phyloP scores from a whole-genome alignment of 2,329 filamentous ascomycete genomes.

The Fusarium circinatum region DNA sequence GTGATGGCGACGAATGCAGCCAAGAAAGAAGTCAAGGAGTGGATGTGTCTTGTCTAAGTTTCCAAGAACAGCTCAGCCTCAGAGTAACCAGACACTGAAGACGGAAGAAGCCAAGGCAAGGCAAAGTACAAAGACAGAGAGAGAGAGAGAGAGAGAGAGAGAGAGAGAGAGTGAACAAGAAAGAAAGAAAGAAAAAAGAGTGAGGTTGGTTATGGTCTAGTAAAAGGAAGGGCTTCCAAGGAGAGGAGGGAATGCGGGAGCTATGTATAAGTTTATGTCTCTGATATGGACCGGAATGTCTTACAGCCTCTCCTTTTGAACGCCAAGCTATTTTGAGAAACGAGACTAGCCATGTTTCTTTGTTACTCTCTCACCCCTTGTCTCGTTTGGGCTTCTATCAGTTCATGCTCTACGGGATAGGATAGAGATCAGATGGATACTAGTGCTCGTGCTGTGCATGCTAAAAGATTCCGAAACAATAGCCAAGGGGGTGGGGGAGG shows the following conservation, averaged over 20 bases:
- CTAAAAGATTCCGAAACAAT: conserved; percentile 33
- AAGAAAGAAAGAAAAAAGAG: neutral
- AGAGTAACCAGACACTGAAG: conserved; percentile 40
- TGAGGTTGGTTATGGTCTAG: conserved; percentile 21
- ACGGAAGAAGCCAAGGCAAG: conserved; percentile 16
- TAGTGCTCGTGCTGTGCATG: neutral
- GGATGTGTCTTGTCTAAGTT: conserved; percentile 11
- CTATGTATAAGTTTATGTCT: conserved; percentile 42
- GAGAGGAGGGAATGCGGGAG: conserved; percentile 40
- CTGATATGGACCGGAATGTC: conserved; percentile 15
- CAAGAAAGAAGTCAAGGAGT: conserved; percentile 13
- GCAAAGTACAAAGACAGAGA: neutral
- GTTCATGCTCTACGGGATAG: neutral
- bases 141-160: neutral
- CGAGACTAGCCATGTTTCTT: conserved; percentile 1
- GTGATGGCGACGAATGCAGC: conserved; percentile 32
- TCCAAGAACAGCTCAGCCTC: conserved; percentile 4
- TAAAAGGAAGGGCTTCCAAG: conserved; percentile 26
- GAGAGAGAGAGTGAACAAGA: neutral
- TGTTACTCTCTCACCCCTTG: neutral
- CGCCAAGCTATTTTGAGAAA: conserved; percentile 20
- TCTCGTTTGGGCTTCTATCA: neutral
- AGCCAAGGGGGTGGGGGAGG: neutral
- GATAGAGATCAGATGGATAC: conserved; percentile 5
- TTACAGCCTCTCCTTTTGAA: neutral